A percentile compares a stretch with the other conserved stretches of the same genome.
phyloP scores from a whole-genome alignment of 2,329 filamentous ascomycete species.

The Xylariaceae sp. region DNA sequence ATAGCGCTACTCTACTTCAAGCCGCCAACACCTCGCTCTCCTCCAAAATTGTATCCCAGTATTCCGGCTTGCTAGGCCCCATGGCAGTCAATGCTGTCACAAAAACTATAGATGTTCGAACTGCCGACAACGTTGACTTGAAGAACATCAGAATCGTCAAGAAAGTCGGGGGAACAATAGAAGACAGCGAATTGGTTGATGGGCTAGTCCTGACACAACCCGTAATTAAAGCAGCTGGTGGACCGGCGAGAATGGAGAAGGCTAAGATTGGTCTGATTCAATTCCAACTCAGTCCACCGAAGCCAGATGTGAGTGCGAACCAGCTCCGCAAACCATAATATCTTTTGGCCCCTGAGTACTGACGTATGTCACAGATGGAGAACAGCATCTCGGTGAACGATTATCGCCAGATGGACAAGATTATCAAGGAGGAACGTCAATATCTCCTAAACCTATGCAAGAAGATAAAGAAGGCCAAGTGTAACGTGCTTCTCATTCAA shows the following conservation, averaged over 20 bases:
- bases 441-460: slow-evolving; percentile 99
- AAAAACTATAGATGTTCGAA: slow-evolving; percentile 93
- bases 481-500: slow-evolving; percentile 96
- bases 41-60: slow-evolving; percentile 97
- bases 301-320: slow-evolving; percentile 71
- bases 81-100: slow-evolving; percentile 98
- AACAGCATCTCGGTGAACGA: slow-evolving; percentile 99
- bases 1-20: slow-evolving; percentile 87
- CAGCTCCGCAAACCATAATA: neutral
- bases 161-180: slow-evolving; percentile 96
- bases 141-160: slow-evolving; percentile 96
- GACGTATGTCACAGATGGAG: slow-evolving; percentile 67
- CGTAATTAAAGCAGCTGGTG: slow-evolving; percentile 89
- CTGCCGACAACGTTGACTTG: slow-evolving; percentile 91
- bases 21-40: slow-evolving; percentile 95
- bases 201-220: slow-evolving; percentile 88
- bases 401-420: slow-evolving; percentile 99
- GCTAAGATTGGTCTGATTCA: slow-evolving; percentile 95
- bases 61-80: slow-evolving; percentile 89
- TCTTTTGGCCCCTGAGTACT: slow-evolving; percentile 1
- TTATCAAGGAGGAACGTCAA: slow-evolving; percentile 96
- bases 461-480: slow-evolving; percentile 99
- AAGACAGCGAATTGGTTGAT: slow-evolving; percentile 96
- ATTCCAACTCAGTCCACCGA: slow-evolving; percentile 96
- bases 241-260: slow-evolving; percentile 92